A percentile compares a stretch with the other conserved stretches of the same genome.
These are phyloP conservation scores for Teratosphaeria epicoccoides DNA, from an alignment of 2,329 filamentous ascomycete genomes.

Conservation along the genomic window DNA sequence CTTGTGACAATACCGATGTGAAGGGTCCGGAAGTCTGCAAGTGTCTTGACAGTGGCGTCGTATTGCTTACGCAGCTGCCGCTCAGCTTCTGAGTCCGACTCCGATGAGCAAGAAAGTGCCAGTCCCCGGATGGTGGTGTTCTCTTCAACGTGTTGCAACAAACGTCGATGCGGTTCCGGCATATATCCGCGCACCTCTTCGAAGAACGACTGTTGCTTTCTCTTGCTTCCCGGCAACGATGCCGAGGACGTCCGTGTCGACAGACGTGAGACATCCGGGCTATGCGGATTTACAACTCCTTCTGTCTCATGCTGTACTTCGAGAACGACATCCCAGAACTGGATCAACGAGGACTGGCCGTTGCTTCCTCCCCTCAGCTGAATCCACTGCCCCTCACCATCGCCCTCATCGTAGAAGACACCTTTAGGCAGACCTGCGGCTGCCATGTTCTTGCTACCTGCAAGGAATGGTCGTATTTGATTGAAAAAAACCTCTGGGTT, in stretches of 20 bases:
- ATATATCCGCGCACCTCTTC: constrained; percentile 46
- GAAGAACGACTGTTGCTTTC: constrained; percentile 1
- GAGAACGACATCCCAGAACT: constrained; percentile 44
- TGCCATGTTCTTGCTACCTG: constrained; percentile 94
- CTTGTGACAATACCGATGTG: constrained; percentile 44
- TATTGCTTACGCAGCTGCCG: constrained; percentile 32
- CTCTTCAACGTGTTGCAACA: constrained; percentile 36
- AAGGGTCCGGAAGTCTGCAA: constrained; percentile 39
- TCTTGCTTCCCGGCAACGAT: background rate
- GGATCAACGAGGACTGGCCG: constrained; percentile 44
- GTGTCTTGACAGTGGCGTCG: constrained; percentile 35
- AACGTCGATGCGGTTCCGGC: constrained; percentile 43
- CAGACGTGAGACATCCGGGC: background rate
- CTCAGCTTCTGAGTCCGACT: constrained; percentile 17
- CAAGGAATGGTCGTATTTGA: constrained; percentile 88
- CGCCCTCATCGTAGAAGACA: constrained; percentile 70
- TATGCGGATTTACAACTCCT: constrained; percentile 3
- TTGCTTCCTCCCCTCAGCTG: constrained; percentile 46
- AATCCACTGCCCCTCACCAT: constrained; percentile 28
- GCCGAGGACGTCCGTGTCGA: background rate
- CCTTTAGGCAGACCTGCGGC: constrained; percentile 83
- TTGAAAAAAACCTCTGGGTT: constrained; percentile 92
- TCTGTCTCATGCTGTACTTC: constrained; percentile 36
- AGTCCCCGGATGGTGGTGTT: constrained; percentile 37
- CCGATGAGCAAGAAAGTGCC: constrained; percentile 23